These are phyloP conservation scores for Colletotrichum gloeosporioides DNA, from an alignment of 2,329 filamentous ascomycete species.

Conservation along the genomic window DNA sequence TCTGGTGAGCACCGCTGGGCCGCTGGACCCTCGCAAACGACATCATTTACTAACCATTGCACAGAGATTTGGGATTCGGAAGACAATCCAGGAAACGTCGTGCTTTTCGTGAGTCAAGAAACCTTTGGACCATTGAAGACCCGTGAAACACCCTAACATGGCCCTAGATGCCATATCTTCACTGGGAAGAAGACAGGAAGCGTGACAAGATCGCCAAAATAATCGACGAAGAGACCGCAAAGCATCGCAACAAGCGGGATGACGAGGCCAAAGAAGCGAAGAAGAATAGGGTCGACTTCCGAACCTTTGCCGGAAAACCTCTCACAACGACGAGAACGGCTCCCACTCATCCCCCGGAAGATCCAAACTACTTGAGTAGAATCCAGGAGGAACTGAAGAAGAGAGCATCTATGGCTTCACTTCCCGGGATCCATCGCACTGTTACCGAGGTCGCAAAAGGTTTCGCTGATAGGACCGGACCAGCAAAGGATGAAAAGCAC, in stretches of 20 bases:
- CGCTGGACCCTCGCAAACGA: too few species aligned
- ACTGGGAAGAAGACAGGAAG: conserved; percentile 44
- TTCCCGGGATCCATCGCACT: neutral
- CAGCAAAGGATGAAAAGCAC: neutral
- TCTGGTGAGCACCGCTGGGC: conserved; percentile 23
- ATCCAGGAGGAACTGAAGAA: too few species aligned
- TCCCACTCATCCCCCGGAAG: too few species aligned
- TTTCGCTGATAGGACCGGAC: neutral
- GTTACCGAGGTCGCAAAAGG: neutral
- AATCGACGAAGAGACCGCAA: conserved; percentile 24
- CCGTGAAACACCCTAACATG: too few species aligned
- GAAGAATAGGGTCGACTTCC: neutral
- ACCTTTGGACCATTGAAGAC: too few species aligned
- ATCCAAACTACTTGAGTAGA: too few species aligned
- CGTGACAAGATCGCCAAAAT: conserved; percentile 30
- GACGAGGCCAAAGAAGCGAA: neutral
- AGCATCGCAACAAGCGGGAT: neutral
- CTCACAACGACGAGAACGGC: too few species aligned
- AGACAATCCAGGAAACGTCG: conserved; percentile 29
- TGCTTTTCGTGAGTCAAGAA: conserved; percentile 30
- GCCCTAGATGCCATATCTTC: conserved; percentile 43
- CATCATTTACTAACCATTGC: neutral
- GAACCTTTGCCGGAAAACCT: neutral
- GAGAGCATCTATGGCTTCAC: too few species aligned
- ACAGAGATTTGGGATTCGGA: neutral